Conservation (phyloP, 805 yeast species). For the Spathaspora arborariae region DNA sequence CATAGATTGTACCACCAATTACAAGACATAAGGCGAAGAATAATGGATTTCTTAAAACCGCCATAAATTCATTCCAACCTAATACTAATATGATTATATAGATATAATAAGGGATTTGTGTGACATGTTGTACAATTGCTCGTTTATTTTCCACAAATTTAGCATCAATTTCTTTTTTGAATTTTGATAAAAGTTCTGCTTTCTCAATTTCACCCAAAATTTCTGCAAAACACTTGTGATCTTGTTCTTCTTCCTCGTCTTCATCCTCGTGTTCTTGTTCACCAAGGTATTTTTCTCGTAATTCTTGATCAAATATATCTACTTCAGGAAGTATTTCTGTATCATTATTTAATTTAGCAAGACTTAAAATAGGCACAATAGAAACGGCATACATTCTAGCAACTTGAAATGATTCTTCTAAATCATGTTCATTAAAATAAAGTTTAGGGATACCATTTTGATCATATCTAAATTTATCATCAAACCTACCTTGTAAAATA, state of each 20-base stretch:
- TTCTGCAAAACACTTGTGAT: slow-evolving; percentile 46
- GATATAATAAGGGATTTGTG: slow-evolving; percentile 82
- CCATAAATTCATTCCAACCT: slow-evolving; percentile 96
- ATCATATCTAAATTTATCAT: slow-evolving; percentile 79
- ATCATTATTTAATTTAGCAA: slow-evolving; percentile 51
- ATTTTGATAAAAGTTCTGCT: slow-evolving; percentile 50
- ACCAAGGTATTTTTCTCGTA: slow-evolving; percentile 19
- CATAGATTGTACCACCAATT: slow-evolving; percentile 56
- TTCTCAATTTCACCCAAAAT: slow-evolving; percentile 57
- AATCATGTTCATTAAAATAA: slow-evolving; percentile 71
- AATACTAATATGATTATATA: slow-evolving; percentile 67
- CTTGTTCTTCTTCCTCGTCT: slow-evolving; percentile 24
- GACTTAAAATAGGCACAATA: slow-evolving; percentile 55
- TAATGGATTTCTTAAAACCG: slow-evolving; percentile 82
- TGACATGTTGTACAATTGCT: slow-evolving; percentile 69
- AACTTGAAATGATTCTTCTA: slow-evolving; percentile 58
- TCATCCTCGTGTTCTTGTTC: slow-evolving; percentile 17
- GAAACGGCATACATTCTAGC: slow-evolving; percentile 58
- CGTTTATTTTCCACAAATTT: slow-evolving; percentile 84
- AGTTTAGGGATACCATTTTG: slow-evolving; percentile 75
- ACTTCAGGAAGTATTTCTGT: slow-evolving; percentile 58
- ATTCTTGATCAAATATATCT: slow-evolving; percentile 32
- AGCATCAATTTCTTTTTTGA: slow-evolving; percentile 74
- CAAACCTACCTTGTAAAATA: slow-evolving; percentile 76
- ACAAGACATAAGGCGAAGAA: slow-evolving; percentile 61